phyloP scores from a whole-genome alignment of 179 eudicot genomes.

The Spinacia oleracea region DNA sequence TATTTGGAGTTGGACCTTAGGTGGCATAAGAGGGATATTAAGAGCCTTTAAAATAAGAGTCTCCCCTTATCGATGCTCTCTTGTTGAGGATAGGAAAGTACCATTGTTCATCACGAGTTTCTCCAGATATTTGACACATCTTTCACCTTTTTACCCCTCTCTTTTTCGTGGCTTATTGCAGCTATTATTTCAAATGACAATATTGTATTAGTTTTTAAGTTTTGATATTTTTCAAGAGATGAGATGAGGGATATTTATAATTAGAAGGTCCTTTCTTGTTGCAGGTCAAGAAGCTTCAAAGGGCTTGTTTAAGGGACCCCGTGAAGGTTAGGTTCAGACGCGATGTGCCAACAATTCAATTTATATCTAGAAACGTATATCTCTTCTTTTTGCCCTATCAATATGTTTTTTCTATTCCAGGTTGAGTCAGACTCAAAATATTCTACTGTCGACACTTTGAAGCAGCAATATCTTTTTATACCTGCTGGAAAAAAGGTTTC shows the following conservation, averaged over 20 bases:
- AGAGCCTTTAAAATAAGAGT: no score
- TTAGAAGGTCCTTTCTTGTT: not conserved
- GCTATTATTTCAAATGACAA: not conserved
- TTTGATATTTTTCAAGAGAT: not conserved
- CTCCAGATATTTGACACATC: not conserved
- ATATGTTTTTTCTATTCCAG: constrained; percentile 36
- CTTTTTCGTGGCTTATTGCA: not conserved
- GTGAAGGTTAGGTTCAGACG: constrained; percentile 55
- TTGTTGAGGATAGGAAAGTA: not conserved
- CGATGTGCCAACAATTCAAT: not conserved
- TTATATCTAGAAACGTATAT: not conserved
- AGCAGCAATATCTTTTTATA: constrained; percentile 68
- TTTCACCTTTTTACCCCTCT: not conserved
- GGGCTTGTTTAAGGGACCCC: constrained; percentile 83
- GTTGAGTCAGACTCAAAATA: constrained; percentile 74
- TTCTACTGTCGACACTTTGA: constrained; percentile 83
- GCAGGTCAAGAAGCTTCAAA: constrained; percentile 89
- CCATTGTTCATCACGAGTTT: not conserved
- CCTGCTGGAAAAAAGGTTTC: constrained; percentile 81
- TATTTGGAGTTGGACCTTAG: no score
- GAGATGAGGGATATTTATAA: not conserved
- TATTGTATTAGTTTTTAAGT: not conserved
- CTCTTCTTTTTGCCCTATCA: not conserved
- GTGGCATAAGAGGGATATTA: no score
- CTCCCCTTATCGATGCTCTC: not conserved